Evolutionary conservation across 1,139 yeast species (phyloP).

Genomic region (Nematodospora anomalae): DNA sequence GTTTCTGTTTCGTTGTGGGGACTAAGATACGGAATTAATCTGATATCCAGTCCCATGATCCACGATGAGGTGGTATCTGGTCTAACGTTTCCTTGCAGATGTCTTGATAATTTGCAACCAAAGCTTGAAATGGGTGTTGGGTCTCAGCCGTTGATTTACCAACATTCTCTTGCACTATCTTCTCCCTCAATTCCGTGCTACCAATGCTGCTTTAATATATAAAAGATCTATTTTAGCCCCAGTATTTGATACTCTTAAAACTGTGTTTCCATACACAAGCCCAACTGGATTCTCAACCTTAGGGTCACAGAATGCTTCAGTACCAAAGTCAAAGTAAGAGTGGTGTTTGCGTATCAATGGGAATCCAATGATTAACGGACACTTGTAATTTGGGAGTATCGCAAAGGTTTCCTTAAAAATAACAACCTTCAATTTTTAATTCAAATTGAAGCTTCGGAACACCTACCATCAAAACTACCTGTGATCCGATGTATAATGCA

Average conservation of each 20-base stretch:
- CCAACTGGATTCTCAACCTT: not conserved
- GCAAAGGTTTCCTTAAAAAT: not conserved
- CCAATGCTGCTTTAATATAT: not conserved
- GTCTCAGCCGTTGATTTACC: not conserved
- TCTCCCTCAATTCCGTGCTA: not conserved
- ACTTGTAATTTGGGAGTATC: not conserved
- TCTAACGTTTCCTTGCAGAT: not conserved
- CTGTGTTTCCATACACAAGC: not conserved
- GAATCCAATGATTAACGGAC: not conserved
- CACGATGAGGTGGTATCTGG: not conserved
- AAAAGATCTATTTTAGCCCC: not conserved
- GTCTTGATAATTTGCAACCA: not conserved
- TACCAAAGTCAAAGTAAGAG: not conserved
- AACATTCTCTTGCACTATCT: not conserved
- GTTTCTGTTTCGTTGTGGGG: not conserved
- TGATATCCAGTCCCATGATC: not conserved
- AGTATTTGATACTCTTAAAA: not conserved
- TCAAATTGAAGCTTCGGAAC: not conserved
- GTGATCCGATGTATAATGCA: not conserved
- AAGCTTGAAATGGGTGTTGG: not conserved
- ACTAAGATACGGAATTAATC: not conserved
- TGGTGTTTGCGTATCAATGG: not conserved
- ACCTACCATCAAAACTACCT: no score
- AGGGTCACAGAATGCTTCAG: not conserved
- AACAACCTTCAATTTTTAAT: not conserved